Evolutionary conservation across 805 yeast genomes (phyloP), one percentile per base, ranked within the genome.

Genomic region (Yarrowia sp.): DNA sequence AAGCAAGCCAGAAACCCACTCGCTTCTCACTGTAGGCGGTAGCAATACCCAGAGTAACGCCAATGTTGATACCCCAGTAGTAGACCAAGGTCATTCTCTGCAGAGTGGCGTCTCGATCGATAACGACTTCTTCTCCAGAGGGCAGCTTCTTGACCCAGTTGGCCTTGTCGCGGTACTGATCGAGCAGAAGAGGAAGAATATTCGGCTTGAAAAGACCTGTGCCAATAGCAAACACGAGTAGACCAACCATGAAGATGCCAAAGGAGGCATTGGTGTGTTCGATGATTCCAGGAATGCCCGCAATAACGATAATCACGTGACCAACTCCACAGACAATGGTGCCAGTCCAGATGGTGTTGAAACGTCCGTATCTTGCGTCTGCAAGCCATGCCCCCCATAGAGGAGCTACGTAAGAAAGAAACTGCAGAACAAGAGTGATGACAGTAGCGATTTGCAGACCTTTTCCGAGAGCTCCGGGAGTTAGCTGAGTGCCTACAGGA

Each of bases 161-260:
- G 60, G 78, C 75, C 62, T 76, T 70, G 66, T 81, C 79, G 49
- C 82, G 82, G 65, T 77, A 79, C 70, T 81, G 85, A 67, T 82
- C 89, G 73, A 64, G 38, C 38, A 64, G 27, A 6, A 65, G 51
- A 14, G 66, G 66, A 9, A 61, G 47, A 63, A 81, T 76, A 66
- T 81, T 81, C 61, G 84, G 82, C 67, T 81, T 81, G 66, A 81
- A 80, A 62, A 80, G 76, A 65, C 85, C 84, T 31, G 84, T 80
- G 64, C 84, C 83, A 2, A 46, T 13, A 13, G 53, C 53, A 21
- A 46, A 46, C 14, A 46, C 13, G 2, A 46, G 6, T 3, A 67
- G 63, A 25, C 65, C 63, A 9, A 67, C 51, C 25, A 67, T 62
- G 38, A 62, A 80, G 46, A 80, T 68, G 51, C 74, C 69, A 31